phyloP scores from a whole-genome alignment of 768 basidiomycete genomes.

The Kwoniella europaea region DNA sequence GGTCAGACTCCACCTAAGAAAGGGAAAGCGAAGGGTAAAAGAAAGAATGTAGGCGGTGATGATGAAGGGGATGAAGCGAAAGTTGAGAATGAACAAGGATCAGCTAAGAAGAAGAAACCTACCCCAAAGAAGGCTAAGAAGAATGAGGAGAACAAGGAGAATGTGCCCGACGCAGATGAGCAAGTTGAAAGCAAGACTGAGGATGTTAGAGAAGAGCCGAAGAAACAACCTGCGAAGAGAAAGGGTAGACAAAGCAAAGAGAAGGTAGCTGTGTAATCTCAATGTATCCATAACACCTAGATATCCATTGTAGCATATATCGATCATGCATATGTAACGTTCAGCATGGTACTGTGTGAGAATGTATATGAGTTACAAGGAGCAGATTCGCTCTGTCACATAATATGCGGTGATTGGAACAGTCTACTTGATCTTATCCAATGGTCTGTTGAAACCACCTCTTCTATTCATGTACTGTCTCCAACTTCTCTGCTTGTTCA shows the following conservation, averaged over 20 bases:
- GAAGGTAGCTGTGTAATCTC: conserved; percentile 7
- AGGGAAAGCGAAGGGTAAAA: conserved; percentile 10
- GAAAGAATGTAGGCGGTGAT: conserved; percentile 15
- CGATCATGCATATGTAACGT: not conserved
- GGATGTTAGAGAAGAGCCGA: conserved; percentile 4
- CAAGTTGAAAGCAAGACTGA: not conserved
- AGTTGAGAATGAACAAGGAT: not conserved
- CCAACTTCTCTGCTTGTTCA: conserved; percentile 81
- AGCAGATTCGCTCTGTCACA: not conserved
- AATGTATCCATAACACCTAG: not conserved
- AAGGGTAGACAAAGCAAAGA: conserved; percentile 15
- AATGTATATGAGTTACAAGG: not conserved
- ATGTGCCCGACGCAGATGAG: conserved; percentile 1
- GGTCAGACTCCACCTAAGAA: conserved; percentile 14
- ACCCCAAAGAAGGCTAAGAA: conserved; percentile 11
- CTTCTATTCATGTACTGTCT: conserved; percentile 97
- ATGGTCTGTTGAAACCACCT: conserved; percentile 66
- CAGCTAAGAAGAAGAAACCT: conserved; percentile 12
- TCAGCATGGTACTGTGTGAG: not conserved
- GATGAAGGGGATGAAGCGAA: conserved; percentile 1
- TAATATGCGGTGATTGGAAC: not conserved
- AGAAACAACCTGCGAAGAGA: conserved; percentile 17
- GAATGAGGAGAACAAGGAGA: conserved; percentile 25
- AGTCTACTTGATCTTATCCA: conserved; percentile 91
- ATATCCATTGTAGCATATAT: conserved; percentile 1